phyloP scores from a whole-genome alignment of 1,284 basidiomycete species.

The Tilletia caries region DNA sequence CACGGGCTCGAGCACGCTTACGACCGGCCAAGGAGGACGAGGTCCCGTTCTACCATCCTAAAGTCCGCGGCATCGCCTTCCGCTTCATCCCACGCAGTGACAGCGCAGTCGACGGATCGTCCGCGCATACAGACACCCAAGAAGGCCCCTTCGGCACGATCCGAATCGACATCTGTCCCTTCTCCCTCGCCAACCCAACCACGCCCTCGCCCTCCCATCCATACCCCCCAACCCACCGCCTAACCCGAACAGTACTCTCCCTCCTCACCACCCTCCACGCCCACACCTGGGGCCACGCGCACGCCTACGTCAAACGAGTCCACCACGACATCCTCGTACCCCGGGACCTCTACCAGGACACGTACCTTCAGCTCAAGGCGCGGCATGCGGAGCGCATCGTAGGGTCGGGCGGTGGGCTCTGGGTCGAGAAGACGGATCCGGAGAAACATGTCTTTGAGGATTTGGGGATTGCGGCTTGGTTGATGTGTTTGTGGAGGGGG shows the following conservation, averaged over 20 bases:
- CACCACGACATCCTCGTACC: conserved; percentile 76
- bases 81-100: conserved; percentile 20
- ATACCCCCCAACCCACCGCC: conserved; percentile 57
- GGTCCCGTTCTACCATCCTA: conserved; percentile 50
- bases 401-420: conserved; percentile 54
- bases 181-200: conserved; percentile 14
- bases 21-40: conserved; percentile 11
- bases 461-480: conserved; percentile 83
- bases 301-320: conserved; percentile 80
- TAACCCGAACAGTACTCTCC: conserved; percentile 74
- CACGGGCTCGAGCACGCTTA: no score
- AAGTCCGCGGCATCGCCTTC: conserved; percentile 43
- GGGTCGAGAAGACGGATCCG: conserved; percentile 77
- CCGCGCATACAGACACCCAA: not conserved
- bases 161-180: conserved; percentile 22
- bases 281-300: conserved; percentile 76
- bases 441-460: conserved; percentile 83
- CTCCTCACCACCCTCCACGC: conserved; percentile 78
- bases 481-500: conserved; percentile 84
- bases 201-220: not conserved
- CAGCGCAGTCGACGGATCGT: not conserved
- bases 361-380: conserved; percentile 80
- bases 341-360: conserved; percentile 77
- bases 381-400: conserved; percentile 61
- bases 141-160: not conserved